Base-by-base conservation (phyloP, 768 basidiomycete genomes). In the Tylopilus subfusipes region DNA sequence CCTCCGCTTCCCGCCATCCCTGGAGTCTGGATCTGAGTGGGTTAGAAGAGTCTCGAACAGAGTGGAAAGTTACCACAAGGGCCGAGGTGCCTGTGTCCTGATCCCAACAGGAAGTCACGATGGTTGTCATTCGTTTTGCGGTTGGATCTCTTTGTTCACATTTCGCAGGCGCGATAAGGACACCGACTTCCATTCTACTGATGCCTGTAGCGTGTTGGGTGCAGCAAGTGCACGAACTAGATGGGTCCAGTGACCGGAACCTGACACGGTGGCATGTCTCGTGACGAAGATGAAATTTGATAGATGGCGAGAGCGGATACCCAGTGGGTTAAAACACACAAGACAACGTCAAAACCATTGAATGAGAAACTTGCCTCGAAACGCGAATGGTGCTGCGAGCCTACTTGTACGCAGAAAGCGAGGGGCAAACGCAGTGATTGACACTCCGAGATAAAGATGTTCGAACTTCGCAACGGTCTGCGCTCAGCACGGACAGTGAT, bases 171-270 rank as follows among this genome's bases (percentile, higher is more conserved):
- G 21, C 49, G 42, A 42, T 42, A 31, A 36, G 50, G 13, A 19
- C 11, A 27, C 47, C 14, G 31, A 36, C 29, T 52, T 62, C 39
- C 55, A 48, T 51, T 56, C 42, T 31, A 39, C 40, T 3, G 39
- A 38, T 10, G 19, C 8, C 33, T 45, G 53, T 36, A 12, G 33
- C 8, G 43, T 42, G 42, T 24, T 55, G 40, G 25, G 31, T 24
- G 47, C 12, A 38, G 38, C 21, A 8, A 52, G 49, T 21, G 29
- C 45, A n/a, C 39, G 48, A 21, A 19, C 24, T n/a, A 22, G 29
- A 33, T 5, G 3, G 30, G 42, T 56, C 24, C 34, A 50, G 22
- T 27, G 39, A 45, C 13, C 34, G 30, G 57, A 42, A 60, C 54
- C 40, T 34, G 40, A 18, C n/a, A n/a, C 9, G 19, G 11, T 19